Evolutionary conservation across 2,329 filamentous ascomycete species (phyloP).

Genomic region (Emergomyces orientalis): DNA sequence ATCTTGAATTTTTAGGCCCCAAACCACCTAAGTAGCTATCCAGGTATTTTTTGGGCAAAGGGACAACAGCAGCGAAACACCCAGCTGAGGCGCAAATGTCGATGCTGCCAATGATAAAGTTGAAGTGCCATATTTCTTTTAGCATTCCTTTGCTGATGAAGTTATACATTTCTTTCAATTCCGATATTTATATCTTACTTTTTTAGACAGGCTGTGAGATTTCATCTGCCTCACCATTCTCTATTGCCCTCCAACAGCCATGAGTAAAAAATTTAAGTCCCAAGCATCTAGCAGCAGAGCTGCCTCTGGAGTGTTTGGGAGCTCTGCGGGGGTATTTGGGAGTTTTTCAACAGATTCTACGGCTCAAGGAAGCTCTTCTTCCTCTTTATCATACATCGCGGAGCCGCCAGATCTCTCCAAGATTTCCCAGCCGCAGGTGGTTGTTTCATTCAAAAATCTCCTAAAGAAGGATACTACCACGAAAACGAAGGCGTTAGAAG

Average conservation of each 20-base stretch:
- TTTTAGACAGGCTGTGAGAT: neutral
- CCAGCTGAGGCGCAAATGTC: neutral
- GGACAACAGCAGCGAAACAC: neutral
- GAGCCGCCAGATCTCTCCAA: constrained; percentile 72
- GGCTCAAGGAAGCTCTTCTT: constrained; percentile 40
- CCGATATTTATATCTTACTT: neutral
- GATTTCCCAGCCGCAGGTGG: constrained; percentile 69
- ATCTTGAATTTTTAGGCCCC: neutral
- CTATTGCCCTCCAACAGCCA: constrained; percentile 25
- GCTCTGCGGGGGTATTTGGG: constrained; percentile 35
- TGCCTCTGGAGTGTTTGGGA: constrained; percentile 39
- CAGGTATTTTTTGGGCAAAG: neutral
- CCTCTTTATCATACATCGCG: constrained; percentile 73
- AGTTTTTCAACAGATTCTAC: constrained; percentile 29
- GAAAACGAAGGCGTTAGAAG: constrained; percentile 81
- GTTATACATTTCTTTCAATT: neutral
- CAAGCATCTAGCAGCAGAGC: constrained; percentile 56
- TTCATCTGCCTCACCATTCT: neutral
- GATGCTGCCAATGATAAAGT: constrained; percentile 1
- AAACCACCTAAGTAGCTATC: no score
- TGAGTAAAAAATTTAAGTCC: constrained; percentile 55
- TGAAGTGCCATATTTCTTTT: neutral
- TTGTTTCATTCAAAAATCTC: constrained; percentile 87
- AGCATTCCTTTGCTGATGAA: neutral
- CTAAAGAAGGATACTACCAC: constrained; percentile 89